Percentiles rank a stretch among this genome's conserved stretches.
phyloP scores from a whole-genome alignment of 768 basidiomycete species.

The Rhodotorula sphaerocarpa region DNA sequence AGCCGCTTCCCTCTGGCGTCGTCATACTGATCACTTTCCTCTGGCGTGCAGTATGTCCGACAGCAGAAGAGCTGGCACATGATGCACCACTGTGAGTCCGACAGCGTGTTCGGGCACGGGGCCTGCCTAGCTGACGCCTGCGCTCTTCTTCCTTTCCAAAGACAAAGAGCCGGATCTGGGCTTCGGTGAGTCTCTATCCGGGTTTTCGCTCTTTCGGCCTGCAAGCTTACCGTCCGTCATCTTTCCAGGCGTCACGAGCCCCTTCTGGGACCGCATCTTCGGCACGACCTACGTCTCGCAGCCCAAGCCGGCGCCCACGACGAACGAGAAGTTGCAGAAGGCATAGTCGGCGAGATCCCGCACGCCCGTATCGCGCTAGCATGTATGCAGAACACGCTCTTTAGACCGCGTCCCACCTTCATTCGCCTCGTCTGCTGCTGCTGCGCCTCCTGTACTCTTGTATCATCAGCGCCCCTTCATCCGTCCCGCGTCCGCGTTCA shows the following conservation, averaged over 20 bases:
- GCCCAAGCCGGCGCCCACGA: not conserved
- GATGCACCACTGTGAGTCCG: conserved; percentile 41
- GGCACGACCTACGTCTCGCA: conserved; percentile 10
- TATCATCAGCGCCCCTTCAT: no score
- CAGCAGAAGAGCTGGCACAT: conserved; percentile 97
- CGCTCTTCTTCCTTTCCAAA: not conserved
- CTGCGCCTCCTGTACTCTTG: no score
- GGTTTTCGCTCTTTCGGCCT: conserved; percentile 13
- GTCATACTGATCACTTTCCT: no score
- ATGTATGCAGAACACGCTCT: no score
- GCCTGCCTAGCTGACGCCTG: conserved; percentile 1
- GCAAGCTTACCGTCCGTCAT: not conserved
- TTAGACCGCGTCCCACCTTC: no score
- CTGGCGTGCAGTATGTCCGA: conserved; percentile 74
- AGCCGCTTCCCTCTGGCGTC: no score
- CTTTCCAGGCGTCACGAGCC: conserved; percentile 48
- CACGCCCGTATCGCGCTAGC: no score
- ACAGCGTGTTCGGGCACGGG: not conserved
- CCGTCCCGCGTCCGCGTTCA: no score
- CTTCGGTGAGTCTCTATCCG: conserved; percentile 8
- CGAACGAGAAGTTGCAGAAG: no score
- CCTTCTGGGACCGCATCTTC: conserved; percentile 81
- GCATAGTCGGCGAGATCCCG: no score
- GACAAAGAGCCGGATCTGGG: conserved; percentile 30
- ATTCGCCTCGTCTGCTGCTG: no score